Evolutionary conservation across 1,284 basidiomycete genomes (phyloP).

Genomic region (Ganoderma multipileum): DNA sequence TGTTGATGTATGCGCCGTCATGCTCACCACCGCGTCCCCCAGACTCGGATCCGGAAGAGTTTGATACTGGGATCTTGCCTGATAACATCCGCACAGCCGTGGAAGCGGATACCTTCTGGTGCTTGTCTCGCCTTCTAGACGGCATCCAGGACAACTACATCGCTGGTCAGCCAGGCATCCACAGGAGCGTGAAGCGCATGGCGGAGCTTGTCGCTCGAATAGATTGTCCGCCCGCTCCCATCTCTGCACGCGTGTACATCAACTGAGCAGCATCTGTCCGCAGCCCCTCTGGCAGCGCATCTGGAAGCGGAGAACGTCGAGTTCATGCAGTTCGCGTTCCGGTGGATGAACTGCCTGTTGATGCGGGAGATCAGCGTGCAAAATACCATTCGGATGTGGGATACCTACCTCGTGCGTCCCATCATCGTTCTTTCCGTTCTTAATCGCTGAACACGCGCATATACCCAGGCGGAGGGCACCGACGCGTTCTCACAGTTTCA

Average conservation of each 20-base stretch:
- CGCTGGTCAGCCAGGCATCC: conserved; percentile 93
- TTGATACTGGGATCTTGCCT: conserved; percentile 83
- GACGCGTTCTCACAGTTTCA: conserved; percentile 98
- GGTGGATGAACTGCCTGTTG: conserved; percentile 98
- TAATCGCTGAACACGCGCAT: conserved; percentile 4
- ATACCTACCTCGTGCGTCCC: conserved; percentile 88
- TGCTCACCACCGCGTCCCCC: conserved; percentile 1
- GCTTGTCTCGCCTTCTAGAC: conserved; percentile 90
- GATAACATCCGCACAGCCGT: conserved; percentile 77
- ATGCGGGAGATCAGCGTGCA: conserved; percentile 96
- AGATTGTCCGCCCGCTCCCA: conserved; percentile 66
- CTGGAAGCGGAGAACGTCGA: conserved; percentile 91
- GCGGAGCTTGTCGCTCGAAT: conserved; percentile 91
- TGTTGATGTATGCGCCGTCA: conserved; percentile 15
- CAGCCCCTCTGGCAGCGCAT: conserved; percentile 84
- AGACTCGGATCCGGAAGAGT: conserved; percentile 89
- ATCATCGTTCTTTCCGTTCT: neutral
- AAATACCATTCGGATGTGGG: conserved; percentile 98
- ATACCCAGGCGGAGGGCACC: conserved; percentile 85
- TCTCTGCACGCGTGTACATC: no score
- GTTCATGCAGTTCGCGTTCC: conserved; percentile 98
- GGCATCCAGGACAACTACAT: conserved; percentile 99
- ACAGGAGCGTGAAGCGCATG: conserved; percentile 91
- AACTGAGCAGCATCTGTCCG: neutral
- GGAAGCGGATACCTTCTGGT: conserved; percentile 98